Evolutionary conservation across 2,329 filamentous ascomycete species (phyloP), one percentile per base, ranked within the genome.

Genomic region (Paramyrothecium roridum): DNA sequence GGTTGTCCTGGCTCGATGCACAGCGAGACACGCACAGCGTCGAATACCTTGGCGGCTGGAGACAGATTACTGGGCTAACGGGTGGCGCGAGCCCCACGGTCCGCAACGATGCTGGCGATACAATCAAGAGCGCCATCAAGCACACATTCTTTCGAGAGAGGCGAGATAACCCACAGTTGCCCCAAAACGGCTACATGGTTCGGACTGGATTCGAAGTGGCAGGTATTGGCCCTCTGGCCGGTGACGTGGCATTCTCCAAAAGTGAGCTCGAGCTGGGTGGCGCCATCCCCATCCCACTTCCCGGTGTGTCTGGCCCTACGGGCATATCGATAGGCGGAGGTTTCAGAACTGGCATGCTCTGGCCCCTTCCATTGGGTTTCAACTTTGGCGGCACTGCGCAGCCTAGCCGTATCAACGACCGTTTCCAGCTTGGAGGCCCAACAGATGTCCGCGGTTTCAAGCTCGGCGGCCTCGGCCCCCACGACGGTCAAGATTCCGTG

Each of bases 391-490:
- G 77, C 50, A 75, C 76, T 20, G 81, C 87, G 0, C 78, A 82
- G 22, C 84, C 88, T 4, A 96, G 90, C 61, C 86, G 91, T 30
- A 83, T 98, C 66, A 97, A 96, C 69, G 95, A 99, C 71, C 91
- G 95, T 48, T 99, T 99, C 77, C 86, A 92, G 66, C 89, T 99
- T 33, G 95, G 95, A 47, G 95, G 95, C 0, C 93, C 95, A 3
- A 96, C 92, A 3, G 93, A 96, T 67, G 90, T 99, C 16, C 90
- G 95, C 54, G 95, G 95, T 2, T 99, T 99, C 80, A 87, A 91
- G 56, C 83, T 96, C 21, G 90, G 88, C 20, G 95, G 95, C 1
- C 81, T 99, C 7, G 95, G 95, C 10, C 93, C 95, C 3, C 88
- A 89, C 59, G 93, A 98, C 66, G 90, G 92, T 1, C 72, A 78